Percentiles rank a stretch among this genome's conserved stretches.
phyloP scores from a whole-genome alignment of 192 early-diverging fungal species.

The Coemansia sp. region DNA sequence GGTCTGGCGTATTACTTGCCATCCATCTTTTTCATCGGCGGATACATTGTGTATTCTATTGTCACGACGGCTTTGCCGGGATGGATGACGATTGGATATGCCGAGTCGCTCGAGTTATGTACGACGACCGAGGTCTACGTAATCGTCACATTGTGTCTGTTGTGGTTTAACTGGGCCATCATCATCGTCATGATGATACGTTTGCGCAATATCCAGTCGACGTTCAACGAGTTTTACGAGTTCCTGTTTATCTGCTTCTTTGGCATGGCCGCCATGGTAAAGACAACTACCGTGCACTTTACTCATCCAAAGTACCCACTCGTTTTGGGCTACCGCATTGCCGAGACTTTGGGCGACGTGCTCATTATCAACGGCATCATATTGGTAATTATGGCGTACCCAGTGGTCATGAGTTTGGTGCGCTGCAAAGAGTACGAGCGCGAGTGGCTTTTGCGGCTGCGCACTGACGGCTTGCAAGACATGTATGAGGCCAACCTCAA shows the following conservation, averaged over 20 bases:
- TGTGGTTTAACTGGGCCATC: conserved; percentile 30
- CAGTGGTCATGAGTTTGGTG: conserved; percentile 19
- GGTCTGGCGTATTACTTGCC: conserved; percentile 16
- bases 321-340: conserved; percentile 3
- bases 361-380: conserved; percentile 20
- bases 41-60: not conserved
- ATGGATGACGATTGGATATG: conserved; percentile 7
- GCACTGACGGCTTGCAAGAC: conserved; percentile 14
- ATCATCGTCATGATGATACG: conserved; percentile 14
- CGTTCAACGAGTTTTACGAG: conserved; percentile 31
- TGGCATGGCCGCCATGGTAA: conserved; percentile 21
- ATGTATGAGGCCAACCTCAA: conserved; percentile 20
- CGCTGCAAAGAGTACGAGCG: conserved; percentile 18
- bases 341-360: conserved; percentile 17
- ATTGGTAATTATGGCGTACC: conserved; percentile 18
- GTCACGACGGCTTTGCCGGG: conserved; percentile 7
- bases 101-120: conserved; percentile 23
- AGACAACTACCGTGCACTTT: conserved; percentile 21
- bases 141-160: conserved; percentile 12
- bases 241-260: conserved; percentile 13
- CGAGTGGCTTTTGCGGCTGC: conserved; percentile 20
- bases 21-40: not conserved
- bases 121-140: conserved; percentile 9
- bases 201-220: conserved; percentile 28
- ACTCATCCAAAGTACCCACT: conserved; percentile 6